Base-by-base conservation (phyloP, 176 grass and related monocot species). In the Musa beccarii region DNA sequence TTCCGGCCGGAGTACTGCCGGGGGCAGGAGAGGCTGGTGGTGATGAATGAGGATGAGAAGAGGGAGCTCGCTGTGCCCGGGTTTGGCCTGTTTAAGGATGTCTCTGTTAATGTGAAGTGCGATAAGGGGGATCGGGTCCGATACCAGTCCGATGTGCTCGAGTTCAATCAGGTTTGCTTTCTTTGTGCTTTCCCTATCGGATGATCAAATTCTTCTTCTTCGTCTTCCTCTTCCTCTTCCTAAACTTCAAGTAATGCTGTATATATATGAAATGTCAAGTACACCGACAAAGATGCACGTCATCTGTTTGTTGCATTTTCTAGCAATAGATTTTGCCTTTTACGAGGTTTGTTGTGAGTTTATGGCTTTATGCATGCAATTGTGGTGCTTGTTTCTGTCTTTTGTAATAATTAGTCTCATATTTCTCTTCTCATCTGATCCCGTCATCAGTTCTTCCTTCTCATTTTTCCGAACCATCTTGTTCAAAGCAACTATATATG, bases 1-100 rank as follows among this genome's bases (percentile, higher is more conserved):
- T 84, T 91, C 49, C 79, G 84, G 78, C 78, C 87, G 67, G 93
- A 91, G 82, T 84, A 93, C 81, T 91, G 90, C 86, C 89, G 93
- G 75, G 74, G 68, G 3, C 78, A 23, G 3, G 88, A 80, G 2
- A 88, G 83, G 0, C 69, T 85, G 51, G 66, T 98, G 10, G 78
- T 89, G 49, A 59, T 87, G 68, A 34, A 52, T 7, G 88, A 73
- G 49, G 63, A 79, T 21, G 79, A 78, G 59, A 87, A 79, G 85
- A 75, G 43, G 26, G 69, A 78, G 16, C 74, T 93, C 56, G 22
- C 54, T 56, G 62, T 98, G 78, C 95, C 88, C 0, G 88, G 90
- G 15, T 59, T 91, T 10, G 88, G 88, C 0, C 74, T 68, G 34
- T 78, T 74, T 63, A 17, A 79, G 77, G 86, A 86, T 52, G 80